These are phyloP conservation scores for Penicillium odoratum DNA, from an alignment of 495 filamentous ascomycete genomes.

Conservation along the genomic window DNA sequence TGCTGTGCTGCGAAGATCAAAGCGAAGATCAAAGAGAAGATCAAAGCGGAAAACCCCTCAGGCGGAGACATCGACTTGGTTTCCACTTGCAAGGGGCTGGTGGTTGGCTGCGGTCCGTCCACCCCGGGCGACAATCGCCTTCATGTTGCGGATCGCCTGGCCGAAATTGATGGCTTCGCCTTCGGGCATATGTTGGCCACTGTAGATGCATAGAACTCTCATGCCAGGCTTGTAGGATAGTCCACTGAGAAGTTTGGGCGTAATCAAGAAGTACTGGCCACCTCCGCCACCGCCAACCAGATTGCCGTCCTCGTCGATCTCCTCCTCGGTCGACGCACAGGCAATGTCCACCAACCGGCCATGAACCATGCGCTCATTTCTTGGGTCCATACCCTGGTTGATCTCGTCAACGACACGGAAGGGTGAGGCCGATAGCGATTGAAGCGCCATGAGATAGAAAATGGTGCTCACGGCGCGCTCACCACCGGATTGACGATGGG, in stretches of 20 bases:
- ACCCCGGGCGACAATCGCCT: slow-evolving; percentile 13
- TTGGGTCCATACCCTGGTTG: slow-evolving; percentile 98
- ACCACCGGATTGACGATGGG: slow-evolving; percentile 93
- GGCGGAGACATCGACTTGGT: slow-evolving; percentile 26
- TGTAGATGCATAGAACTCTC: slow-evolving; percentile 90
- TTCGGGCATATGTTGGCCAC: slow-evolving; percentile 83
- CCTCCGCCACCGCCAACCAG: slow-evolving; percentile 36
- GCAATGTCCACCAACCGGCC: slow-evolving; percentile 95
- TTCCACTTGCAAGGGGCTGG: slow-evolving; percentile 15
- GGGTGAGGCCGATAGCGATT: slow-evolving; percentile 89
- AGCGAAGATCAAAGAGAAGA: not conserved
- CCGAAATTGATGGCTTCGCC: slow-evolving; percentile 42
- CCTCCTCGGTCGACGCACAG: slow-evolving; percentile 46
- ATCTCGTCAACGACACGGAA: slow-evolving; percentile 99
- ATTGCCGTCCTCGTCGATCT: slow-evolving; percentile 22
- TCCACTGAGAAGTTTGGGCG: slow-evolving; percentile 88
- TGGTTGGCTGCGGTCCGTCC: slow-evolving; percentile 16
- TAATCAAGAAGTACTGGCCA: slow-evolving; percentile 89
- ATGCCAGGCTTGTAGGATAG: slow-evolving; percentile 86
- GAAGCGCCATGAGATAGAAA: slow-evolving; percentile 98
- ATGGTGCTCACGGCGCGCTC: slow-evolving; percentile 96
- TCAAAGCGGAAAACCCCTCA: slow-evolving; percentile 16
- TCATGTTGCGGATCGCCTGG: slow-evolving; percentile 34
- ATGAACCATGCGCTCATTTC: slow-evolving; percentile 97
- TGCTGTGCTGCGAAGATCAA: not conserved